Base-by-base conservation (phyloP, 108 stramenopile species). In the Conticribra guillardii region DNA sequence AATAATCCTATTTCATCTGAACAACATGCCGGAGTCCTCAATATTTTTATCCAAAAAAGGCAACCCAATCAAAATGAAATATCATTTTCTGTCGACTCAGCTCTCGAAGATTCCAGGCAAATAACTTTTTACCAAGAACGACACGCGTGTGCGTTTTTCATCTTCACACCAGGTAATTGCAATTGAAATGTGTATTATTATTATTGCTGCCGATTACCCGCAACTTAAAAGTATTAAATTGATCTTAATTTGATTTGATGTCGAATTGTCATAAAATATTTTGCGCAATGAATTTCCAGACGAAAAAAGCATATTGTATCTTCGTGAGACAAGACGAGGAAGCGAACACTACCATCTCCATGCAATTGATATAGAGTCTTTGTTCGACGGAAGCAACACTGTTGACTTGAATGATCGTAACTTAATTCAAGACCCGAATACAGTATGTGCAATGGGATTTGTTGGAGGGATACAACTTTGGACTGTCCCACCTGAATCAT, bases 401-500 rank as follows among this genome's bases (percentile, higher is more conserved):
- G 50, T 51, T 21, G 58, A 57, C 7, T 18, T 16, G 2, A 21
- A 29, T 47, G 17, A 53, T n/a, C n/a, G 69, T 9, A 61, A 71
- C 29, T 48, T 71, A 19, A 71, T 71, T 16, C 14, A 48, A 17
- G 58, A 71, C 29, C 2, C 48, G 8, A 60, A 32, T 9, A 60
- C 32, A 49, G 60, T 59, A 2, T 71, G 69, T 37, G 69, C 52
- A 31, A 71, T 71, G 7, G 69, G 69, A n/a, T 71, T 71, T 49
- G 46, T 49, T 32, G 69, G 69, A 23, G 58, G 69, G 28, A 21
- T 71, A 1, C 69, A 71, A 37, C 47, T 71, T 19, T 71, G 69
- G 69, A 71, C 69, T 2, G 4, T 21, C n/a, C 17, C 7, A 4
- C 4, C 50, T 4, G n/a, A 17, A 21, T 32, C 69, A 33, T 11